These are phyloP conservation scores for Lupinus albus DNA, from an alignment of 306 rosid species.

Conservation along the genomic window DNA sequence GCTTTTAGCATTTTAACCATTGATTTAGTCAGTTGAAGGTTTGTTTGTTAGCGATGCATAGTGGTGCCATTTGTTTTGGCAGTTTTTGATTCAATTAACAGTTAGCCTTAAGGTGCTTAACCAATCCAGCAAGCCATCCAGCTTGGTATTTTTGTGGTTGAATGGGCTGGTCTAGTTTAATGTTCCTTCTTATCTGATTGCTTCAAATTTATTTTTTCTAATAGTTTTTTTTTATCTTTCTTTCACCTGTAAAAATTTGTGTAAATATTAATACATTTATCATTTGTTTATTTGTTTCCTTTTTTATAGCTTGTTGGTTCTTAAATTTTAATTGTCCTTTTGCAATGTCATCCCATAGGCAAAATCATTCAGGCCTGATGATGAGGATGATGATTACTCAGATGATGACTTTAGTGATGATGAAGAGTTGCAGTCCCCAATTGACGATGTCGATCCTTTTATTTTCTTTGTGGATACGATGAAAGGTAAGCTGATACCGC, in stretches of 20 bases:
- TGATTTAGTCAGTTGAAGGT: constrained; percentile 8
- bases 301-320: constrained; percentile 13
- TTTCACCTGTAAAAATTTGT: background rate
- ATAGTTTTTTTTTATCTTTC: background rate
- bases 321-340: constrained; percentile 26
- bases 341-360: constrained; percentile 49
- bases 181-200: background rate
- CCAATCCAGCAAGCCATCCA: constrained; percentile 1
- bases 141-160: background rate
- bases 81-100: background rate
- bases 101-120: constrained; percentile 22
- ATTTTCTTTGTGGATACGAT: constrained; percentile 80
- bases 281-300: constrained; percentile 5
- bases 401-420: constrained; percentile 87
- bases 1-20: constrained; percentile 12
- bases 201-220: constrained; percentile 7
- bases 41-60: constrained; percentile 4
- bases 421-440: constrained; percentile 90
- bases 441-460: constrained; percentile 96
- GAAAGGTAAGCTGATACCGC: constrained; percentile 54
- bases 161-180: background rate
- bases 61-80: background rate
- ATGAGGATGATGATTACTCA: constrained; percentile 55
- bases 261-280: background rate
- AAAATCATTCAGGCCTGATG: constrained; percentile 65